A percentile compares a stretch with the other conserved stretches of the same genome.
Evolutionary conservation across 2,329 filamentous ascomycete genomes (phyloP).

Genomic region (Exophiala viscosa): DNA sequence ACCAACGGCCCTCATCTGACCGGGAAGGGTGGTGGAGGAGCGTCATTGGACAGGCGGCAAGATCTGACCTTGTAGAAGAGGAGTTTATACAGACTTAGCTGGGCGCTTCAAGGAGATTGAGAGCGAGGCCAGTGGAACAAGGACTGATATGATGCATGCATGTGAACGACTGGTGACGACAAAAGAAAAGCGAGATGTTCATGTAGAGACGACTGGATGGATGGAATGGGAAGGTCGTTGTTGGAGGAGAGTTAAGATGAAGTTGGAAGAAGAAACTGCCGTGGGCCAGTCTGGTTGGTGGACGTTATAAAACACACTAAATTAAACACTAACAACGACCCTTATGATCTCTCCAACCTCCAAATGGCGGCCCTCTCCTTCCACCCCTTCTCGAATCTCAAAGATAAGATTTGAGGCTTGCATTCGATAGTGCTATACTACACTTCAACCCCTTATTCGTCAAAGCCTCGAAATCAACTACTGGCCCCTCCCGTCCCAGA

Average conservation of each 20-base stretch:
- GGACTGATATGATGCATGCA: not conserved
- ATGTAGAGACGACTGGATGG: not conserved
- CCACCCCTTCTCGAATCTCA: too few relatives aligned
- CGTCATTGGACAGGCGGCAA: constrained; percentile 11
- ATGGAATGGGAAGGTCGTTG: not conserved
- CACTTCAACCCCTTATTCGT: not conserved
- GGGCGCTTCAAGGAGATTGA: constrained; percentile 11
- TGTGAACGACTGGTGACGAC: not conserved
- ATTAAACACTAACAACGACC: constrained; percentile 3
- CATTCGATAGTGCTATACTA: too few relatives aligned
- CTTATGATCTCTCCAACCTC: not conserved
- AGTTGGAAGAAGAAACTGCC: constrained; percentile 16
- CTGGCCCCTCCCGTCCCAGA: too few relatives aligned
- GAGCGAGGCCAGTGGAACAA: constrained; percentile 1
- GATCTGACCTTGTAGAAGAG: not conserved
- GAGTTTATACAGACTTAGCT: constrained; percentile 6
- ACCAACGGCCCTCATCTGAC: constrained; percentile 11
- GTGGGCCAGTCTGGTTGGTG: constrained; percentile 10
- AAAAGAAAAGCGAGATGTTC: not conserved
- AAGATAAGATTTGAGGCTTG: too few relatives aligned
- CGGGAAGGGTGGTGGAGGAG: not conserved
- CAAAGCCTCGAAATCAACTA: too few relatives aligned
- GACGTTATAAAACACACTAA: constrained; percentile 5
- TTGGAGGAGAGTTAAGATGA: constrained; percentile 16
- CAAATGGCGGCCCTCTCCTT: constrained; percentile 4